Base-by-base conservation (phyloP, 1,284 basidiomycete species). In the Anthracocystis walkeri region DNA sequence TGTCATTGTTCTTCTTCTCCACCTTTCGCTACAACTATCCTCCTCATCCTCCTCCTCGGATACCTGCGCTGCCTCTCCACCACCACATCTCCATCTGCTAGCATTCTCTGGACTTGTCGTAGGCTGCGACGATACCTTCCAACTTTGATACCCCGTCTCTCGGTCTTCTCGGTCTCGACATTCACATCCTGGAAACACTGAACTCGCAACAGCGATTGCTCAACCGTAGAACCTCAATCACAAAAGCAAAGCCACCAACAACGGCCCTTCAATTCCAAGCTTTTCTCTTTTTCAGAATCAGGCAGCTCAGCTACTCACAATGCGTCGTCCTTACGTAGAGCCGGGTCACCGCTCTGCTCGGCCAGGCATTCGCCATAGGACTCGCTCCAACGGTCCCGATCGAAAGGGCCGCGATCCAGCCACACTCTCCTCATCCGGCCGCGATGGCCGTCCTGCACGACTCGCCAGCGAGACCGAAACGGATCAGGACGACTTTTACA, bases 271-370 rank as follows among this genome's bases (percentile, higher is more conserved):
- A 12, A 25, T 12, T 7, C 27, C 6, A 11, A 16, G 14, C 50
- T 21, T 38, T 21, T n/a, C 27, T 3, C 29, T 51, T 35, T 21
- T 27, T n/a, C n/a, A 27, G 11, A 35, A 38, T 31, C 46, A 55
- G 20, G 21, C 48, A 49, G 4, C 31, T 50, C 8, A 16, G 16
- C 25, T 23, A 27, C 51, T 16, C 21, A 62, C 31, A 11, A 75
- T 75, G 73, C 60, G 73, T 7, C 58, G 68, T 58, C 73, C 67
- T 14, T 75, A 64, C 61, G 68, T 71, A 23, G 73, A 75, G 65
- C 64, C 67, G 4, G 68, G 73, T 18, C 65, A 68, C 18, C 74
- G 69, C 51, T 73, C 74, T 12, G 69, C 69, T 18, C 65, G 69
- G 7, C 74, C 69, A 21, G 69, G 64, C 50, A 71, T 75, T 49